These are phyloP conservation scores for Talaromyces sp. DNA, from an alignment of 2,329 filamentous ascomycete genomes.

Conservation along the genomic window DNA sequence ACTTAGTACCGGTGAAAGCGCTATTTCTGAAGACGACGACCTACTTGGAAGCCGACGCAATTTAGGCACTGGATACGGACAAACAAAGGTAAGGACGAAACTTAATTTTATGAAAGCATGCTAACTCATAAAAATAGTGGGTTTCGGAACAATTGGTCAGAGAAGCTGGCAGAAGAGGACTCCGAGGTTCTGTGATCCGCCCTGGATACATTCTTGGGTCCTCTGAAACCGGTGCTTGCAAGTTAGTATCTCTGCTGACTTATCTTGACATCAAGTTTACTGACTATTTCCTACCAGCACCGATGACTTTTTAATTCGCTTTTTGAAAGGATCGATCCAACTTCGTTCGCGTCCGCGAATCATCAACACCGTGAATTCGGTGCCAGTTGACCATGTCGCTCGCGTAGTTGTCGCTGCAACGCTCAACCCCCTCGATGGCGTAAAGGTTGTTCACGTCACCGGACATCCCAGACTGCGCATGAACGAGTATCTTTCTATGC, in stretches of 20 bases:
- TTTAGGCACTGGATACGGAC: slow-evolving; percentile 82
- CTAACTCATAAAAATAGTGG: slow-evolving; percentile 49
- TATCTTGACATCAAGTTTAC: background rate
- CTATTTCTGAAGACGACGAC: slow-evolving; percentile 71
- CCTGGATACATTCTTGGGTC: slow-evolving; percentile 83
- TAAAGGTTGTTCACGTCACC: slow-evolving; percentile 71
- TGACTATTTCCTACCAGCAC: slow-evolving; percentile 49
- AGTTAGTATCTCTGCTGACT: slow-evolving; percentile 5
- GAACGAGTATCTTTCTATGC: slow-evolving; percentile 67
- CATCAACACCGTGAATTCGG: slow-evolving; percentile 80
- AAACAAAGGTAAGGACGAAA: slow-evolving; percentile 55
- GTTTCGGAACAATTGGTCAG: slow-evolving; percentile 66
- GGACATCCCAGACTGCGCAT: slow-evolving; percentile 72
- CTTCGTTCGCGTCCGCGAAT: slow-evolving; percentile 69
- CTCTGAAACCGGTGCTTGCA: slow-evolving; percentile 53
- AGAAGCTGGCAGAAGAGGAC: slow-evolving; percentile 71
- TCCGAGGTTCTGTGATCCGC: slow-evolving; percentile 70
- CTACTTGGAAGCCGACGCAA: slow-evolving; percentile 70
- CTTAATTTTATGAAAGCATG: background rate
- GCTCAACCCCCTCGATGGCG: slow-evolving; percentile 56
- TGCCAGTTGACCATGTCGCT: slow-evolving; percentile 80
- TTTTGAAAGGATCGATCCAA: slow-evolving; percentile 84
- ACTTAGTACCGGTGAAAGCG: slow-evolving; percentile 55
- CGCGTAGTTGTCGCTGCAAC: slow-evolving; percentile 71
- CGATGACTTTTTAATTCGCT: slow-evolving; percentile 84